Evolutionary conservation across 768 basidiomycete genomes (phyloP).

Genomic region (Candolleomyces efflorescens): DNA sequence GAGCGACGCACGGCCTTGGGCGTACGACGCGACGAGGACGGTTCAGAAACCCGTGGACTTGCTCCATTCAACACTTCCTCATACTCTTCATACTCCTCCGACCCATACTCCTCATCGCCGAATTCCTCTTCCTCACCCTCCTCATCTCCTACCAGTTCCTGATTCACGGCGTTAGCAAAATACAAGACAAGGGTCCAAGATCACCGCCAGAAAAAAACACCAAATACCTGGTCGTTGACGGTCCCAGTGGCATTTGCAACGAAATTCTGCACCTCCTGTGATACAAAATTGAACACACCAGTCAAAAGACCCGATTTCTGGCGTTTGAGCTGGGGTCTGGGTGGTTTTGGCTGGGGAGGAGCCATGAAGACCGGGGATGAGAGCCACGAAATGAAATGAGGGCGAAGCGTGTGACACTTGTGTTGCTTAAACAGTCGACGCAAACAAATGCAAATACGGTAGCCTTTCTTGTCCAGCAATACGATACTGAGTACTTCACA

Average conservation of each 20-base stretch:
- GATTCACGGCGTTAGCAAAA: not conserved
- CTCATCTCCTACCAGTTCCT: not conserved
- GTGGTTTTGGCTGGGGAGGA: slow-evolving; percentile 16
- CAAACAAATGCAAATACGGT: slow-evolving; percentile 8
- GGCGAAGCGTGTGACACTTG: slow-evolving; percentile 6
- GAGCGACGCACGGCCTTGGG: not conserved
- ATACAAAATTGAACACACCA: slow-evolving; percentile 65
- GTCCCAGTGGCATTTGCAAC: slow-evolving; percentile 58
- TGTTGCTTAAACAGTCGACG: not conserved
- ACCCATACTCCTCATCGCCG: slow-evolving; percentile 12
- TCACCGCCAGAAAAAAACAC: not conserved
- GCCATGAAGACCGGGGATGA: not conserved
- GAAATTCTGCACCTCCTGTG: slow-evolving; percentile 69
- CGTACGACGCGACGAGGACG: not conserved
- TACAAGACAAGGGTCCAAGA: not conserved
- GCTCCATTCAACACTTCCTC: slow-evolving; percentile 5
- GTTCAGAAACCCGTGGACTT: not conserved
- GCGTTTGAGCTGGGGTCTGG: not conserved
- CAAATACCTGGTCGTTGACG: not conserved
- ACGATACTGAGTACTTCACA: no score
- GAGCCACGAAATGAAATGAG: not conserved
- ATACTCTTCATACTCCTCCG: not conserved
- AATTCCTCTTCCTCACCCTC: slow-evolving; percentile 10
- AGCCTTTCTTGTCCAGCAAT: no score
- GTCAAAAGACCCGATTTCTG: slow-evolving; percentile 18